A percentile compares a stretch with the other conserved stretches of the same genome.
Conservation (phyloP, 116 monocot species). For the Iris pallida region DNA sequence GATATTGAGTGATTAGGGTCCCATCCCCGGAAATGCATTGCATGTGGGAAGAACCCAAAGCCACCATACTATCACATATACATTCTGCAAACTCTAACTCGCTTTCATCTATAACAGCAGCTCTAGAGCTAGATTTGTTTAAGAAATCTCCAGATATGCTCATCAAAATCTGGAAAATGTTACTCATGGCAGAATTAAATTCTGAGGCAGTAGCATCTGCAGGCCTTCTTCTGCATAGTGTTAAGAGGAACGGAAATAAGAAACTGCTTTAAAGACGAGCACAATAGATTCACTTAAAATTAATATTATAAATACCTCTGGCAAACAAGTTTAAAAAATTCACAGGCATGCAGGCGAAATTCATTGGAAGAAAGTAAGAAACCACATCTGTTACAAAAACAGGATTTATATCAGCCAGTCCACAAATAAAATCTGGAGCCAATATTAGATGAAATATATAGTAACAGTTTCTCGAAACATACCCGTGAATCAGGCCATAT, state of each 20-base stretch:
- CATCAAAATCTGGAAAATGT: constrained; percentile 74
- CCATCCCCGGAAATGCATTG: constrained; percentile 56
- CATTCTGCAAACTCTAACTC: constrained; percentile 78
- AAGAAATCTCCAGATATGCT: constrained; percentile 65
- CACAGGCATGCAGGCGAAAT: constrained; percentile 93
- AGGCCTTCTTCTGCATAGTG: constrained; percentile 67
- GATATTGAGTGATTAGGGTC: constrained; percentile 41
- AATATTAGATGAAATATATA: constrained; percentile 1
- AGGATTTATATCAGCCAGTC: neutral
- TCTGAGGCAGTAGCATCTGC: constrained; percentile 54
- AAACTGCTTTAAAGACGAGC: no score
- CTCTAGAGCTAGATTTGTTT: constrained; percentile 38
- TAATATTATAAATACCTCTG: constrained; percentile 54
- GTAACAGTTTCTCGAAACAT: constrained; percentile 5
- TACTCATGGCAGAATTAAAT: constrained; percentile 75
- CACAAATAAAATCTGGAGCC: no score
- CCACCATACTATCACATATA: constrained; percentile 83
- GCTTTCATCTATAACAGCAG: constrained; percentile 56
- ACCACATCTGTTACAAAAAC: constrained; percentile 64
- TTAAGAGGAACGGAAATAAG: no score
- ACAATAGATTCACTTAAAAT: no score
- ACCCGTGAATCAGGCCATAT: constrained; percentile 88
- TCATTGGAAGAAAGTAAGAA: constrained; percentile 78
- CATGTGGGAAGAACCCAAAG: constrained; percentile 71
- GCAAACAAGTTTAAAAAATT: constrained; percentile 81